phyloP scores from a whole-genome alignment of 352 stramenopile genomes.

The Pythium rishiriense region DNA sequence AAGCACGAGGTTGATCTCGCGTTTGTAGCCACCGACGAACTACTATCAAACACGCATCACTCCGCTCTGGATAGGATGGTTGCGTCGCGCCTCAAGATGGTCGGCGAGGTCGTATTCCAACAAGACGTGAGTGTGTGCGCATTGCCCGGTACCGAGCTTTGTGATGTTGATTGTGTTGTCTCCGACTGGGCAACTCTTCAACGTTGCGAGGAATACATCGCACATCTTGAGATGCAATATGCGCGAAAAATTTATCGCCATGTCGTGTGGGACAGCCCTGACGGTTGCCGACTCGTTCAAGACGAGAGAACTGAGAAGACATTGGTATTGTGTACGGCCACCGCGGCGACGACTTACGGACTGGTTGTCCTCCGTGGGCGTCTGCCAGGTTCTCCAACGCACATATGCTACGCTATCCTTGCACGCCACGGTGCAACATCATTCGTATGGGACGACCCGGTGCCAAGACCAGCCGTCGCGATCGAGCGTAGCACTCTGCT shows the following conservation, averaged over 20 bases:
- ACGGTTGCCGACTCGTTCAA: too few species aligned
- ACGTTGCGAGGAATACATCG: conserved; percentile 2
- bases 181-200: conserved; percentile 1
- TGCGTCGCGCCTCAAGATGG: neutral
- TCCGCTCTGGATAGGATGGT: neutral
- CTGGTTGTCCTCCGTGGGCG: too few species aligned
- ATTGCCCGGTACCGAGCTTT: neutral
- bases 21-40: neutral
- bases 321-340: too few species aligned
- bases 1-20: conserved; percentile 1
- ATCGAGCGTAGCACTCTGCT: conserved; percentile 4
- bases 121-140: neutral
- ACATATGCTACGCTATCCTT: neutral
- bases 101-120: neutral
- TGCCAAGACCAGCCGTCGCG: neutral
- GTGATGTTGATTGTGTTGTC: conserved; percentile 10
- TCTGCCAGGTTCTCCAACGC: too few species aligned
- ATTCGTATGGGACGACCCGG: neutral
- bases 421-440: neutral
- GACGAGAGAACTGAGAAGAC: too few species aligned
- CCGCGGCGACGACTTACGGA: too few species aligned
- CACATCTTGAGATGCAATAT: neutral
- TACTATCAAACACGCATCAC: neutral
- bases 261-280: conserved; percentile 10
- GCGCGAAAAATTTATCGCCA: neutral